Evolutionary conservation across 176 grass and related monocot species (phyloP).

Genomic region (Ensete ventricosum): DNA sequence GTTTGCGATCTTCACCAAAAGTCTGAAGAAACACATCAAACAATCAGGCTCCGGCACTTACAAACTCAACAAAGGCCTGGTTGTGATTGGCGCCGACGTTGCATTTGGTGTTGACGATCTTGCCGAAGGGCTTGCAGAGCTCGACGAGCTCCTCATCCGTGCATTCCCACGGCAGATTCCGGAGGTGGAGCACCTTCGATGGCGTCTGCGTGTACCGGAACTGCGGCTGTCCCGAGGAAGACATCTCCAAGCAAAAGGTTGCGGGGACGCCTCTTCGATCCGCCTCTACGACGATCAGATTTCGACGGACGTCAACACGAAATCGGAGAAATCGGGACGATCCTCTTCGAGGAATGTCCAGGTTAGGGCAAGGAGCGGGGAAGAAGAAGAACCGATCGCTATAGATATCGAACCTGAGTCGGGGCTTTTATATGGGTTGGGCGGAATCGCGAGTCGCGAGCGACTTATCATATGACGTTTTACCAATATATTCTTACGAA

Average conservation of each 20-base stretch:
- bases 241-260: slow-evolving; percentile 29
- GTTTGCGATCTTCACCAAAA: not conserved
- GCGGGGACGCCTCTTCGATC: not conserved
- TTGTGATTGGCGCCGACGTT: slow-evolving; percentile 96
- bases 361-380: not conserved
- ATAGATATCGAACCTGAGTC: not conserved
- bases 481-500: too few species aligned
- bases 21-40: not conserved
- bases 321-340: not conserved
- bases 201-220: slow-evolving; percentile 93
- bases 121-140: slow-evolving; percentile 83
- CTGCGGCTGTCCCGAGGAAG: slow-evolving; percentile 63
- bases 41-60: slow-evolving; percentile 19
- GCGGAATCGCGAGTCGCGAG: too few species aligned
- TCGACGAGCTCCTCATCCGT: slow-evolving; percentile 87
- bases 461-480: too few species aligned
- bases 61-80: slow-evolving; percentile 95
- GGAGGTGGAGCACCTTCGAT: slow-evolving; percentile 95
- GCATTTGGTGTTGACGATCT: slow-evolving; percentile 90
- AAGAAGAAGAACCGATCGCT: not conserved
- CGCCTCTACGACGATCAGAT: not conserved
- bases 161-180: slow-evolving; percentile 97
- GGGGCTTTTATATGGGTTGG: not conserved
- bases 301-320: not conserved
- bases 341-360: not conserved